Conservation (phyloP, 495 filamentous ascomycete species). For the Xylaria longipes region DNA sequence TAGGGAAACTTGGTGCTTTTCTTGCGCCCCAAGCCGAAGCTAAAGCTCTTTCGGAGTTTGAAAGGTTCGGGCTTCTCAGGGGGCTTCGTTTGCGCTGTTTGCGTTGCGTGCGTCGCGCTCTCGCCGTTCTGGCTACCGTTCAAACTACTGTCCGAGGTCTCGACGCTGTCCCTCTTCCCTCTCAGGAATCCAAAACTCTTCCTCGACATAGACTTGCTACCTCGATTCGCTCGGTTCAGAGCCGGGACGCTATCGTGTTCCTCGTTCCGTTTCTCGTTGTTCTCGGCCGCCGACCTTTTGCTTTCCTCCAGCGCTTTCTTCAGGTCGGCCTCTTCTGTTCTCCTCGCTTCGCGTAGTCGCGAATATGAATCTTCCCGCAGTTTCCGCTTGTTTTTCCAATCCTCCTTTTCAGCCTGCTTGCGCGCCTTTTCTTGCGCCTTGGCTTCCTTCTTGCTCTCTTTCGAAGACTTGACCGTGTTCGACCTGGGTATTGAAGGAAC, state of each 20-base stretch:
- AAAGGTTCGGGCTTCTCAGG: conserved; percentile 38
- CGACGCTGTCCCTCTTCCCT: conserved; percentile 39
- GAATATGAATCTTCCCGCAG: conserved; percentile 45
- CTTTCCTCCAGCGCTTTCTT: conserved; percentile 51
- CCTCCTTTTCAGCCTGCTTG: conserved; percentile 61
- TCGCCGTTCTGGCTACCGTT: conserved; percentile 44
- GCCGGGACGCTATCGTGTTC: conserved; percentile 45
- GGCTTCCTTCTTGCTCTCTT: conserved; percentile 64
- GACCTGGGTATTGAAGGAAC: conserved; percentile 36
- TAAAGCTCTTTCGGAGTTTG: conserved; percentile 60
- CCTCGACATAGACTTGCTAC: conserved; percentile 53
- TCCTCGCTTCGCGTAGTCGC: conserved; percentile 42
- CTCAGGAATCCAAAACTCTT: conserved; percentile 57
- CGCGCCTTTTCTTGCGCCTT: conserved; percentile 55
- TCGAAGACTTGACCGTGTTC: conserved; percentile 50
- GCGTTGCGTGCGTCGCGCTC: conserved; percentile 25
- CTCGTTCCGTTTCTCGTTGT: conserved; percentile 47
- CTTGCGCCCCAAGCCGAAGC: conserved; percentile 64
- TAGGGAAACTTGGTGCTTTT: conserved; percentile 58
- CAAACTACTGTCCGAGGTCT: conserved; percentile 40
- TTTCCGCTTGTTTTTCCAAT: conserved; percentile 67
- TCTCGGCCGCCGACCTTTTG: conserved; percentile 49
- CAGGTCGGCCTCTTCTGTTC: conserved; percentile 47
- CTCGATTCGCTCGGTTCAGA: conserved; percentile 45
- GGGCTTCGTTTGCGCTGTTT: conserved; percentile 1